Percentiles rank a stretch among this genome's conserved stretches.
These are phyloP conservation scores for Blastobotrys aristatus DNA, from an alignment of 1,139 yeast genomes.

Conservation along the genomic window DNA sequence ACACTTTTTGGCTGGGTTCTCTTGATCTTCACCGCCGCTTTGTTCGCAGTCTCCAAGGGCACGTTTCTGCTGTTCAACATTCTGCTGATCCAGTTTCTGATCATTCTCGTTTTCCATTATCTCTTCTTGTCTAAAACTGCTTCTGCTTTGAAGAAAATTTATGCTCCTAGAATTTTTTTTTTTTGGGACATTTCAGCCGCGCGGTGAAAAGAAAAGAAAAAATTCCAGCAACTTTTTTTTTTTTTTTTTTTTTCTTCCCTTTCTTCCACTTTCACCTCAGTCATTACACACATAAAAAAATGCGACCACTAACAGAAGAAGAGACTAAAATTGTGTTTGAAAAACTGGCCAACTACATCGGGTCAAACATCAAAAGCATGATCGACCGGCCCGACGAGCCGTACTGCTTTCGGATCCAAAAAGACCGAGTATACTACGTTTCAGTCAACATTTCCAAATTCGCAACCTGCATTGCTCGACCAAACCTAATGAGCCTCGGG, in stretches of 20 bases:
- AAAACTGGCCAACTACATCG: slow-evolving; percentile 92
- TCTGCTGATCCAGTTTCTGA: too few relatives aligned
- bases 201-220: background rate
- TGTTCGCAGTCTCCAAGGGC: too few relatives aligned
- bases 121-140: too few relatives aligned
- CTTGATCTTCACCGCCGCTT: background rate
- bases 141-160: background rate
- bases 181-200: background rate
- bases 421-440: slow-evolving; percentile 93
- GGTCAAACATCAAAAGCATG: slow-evolving; percentile 83
- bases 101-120: too few relatives aligned
- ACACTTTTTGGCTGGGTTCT: background rate
- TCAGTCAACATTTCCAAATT: slow-evolving; percentile 74
- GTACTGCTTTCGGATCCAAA: slow-evolving; percentile 91
- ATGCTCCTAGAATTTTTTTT: background rate
- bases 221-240: background rate
- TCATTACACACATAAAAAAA: slow-evolving; percentile 28
- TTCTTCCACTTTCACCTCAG: background rate
- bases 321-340: slow-evolving; percentile 96
- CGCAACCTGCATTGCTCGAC: slow-evolving; percentile 88
- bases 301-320: slow-evolving; percentile 96
- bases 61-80: too few relatives aligned
- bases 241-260: background rate
- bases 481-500: slow-evolving; percentile 87
- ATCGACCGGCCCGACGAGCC: slow-evolving; percentile 88